These are phyloP conservation scores for Talaromyces sp. DNA, from an alignment of 2,329 filamentous ascomycete species.

Conservation along the genomic window DNA sequence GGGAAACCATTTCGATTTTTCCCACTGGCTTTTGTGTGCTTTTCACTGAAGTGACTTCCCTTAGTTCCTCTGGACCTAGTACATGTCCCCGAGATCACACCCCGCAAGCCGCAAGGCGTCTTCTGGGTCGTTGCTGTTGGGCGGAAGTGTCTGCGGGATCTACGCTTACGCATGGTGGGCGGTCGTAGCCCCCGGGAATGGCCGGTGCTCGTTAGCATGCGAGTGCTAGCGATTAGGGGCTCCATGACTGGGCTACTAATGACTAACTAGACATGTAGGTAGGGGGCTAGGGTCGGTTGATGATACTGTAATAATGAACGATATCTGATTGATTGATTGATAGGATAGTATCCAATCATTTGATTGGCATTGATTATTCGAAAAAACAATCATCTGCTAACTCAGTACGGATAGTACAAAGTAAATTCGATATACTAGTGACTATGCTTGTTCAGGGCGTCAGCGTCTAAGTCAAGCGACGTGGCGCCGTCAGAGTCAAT, in stretches of 20 bases:
- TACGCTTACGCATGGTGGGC: slow-evolving; percentile 9
- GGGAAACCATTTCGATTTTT: neutral
- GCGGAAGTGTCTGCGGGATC: slow-evolving; percentile 13
- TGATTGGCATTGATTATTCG: neutral
- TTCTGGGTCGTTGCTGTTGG: slow-evolving; percentile 17
- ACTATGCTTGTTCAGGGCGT: neutral
- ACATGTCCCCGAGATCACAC: neutral
- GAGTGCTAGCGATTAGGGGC: neutral
- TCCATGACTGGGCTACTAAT: neutral
- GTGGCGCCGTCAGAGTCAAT: slow-evolving; percentile 13
- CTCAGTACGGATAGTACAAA: neutral
- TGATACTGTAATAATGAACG: slow-evolving; percentile 5
- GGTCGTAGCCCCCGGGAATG: neutral
- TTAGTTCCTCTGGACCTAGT: neutral
- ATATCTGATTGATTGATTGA: slow-evolving; percentile 1
- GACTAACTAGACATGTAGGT: neutral
- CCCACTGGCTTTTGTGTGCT: neutral
- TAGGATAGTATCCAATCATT: neutral
- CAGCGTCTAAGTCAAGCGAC: slow-evolving; percentile 17
- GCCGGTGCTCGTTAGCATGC: slow-evolving; percentile 2
- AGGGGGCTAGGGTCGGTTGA: neutral
- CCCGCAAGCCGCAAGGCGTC: slow-evolving; percentile 13
- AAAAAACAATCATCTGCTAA: neutral
- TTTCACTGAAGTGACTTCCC: neutral
- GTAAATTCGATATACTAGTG: neutral